Evolutionary conservation across 768 basidiomycete genomes (phyloP).

Genomic region (Leccinum subtestaceum): DNA sequence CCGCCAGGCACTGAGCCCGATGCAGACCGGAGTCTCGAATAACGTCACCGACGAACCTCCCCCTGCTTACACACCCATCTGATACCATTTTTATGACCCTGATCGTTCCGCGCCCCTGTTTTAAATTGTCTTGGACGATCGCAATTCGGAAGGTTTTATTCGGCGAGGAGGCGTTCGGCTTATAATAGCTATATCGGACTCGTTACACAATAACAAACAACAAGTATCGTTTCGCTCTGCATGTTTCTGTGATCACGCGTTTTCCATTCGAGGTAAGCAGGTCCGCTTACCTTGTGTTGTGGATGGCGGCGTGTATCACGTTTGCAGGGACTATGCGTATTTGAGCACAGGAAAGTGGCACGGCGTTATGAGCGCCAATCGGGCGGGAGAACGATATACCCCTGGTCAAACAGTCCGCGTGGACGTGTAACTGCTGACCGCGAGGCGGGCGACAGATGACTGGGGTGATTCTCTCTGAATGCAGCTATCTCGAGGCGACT

Average conservation of each 20-base stretch:
- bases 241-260: not conserved
- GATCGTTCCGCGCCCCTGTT: not conserved
- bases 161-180: not conserved
- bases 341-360: not conserved
- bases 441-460: too few relatives aligned
- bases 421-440: too few relatives aligned
- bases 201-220: constrained; percentile 2
- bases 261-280: not conserved
- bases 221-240: not conserved
- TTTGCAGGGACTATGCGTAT: not conserved
- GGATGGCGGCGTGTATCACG: not conserved
- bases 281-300: not conserved
- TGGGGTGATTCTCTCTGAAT: too few relatives aligned
- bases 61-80: constrained; percentile 27
- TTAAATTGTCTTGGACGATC: not conserved
- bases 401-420: not conserved
- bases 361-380: not conserved
- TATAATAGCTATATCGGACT: constrained; percentile 2
- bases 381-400: not conserved
- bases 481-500: too few relatives aligned
- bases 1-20: constrained; percentile 1
- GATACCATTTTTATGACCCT: not conserved
- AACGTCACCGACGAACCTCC: constrained; percentile 18
- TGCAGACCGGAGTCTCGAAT: constrained; percentile 14
- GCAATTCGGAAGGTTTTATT: not conserved